Evolutionary conservation across 495 filamentous ascomycete species (phyloP).

Genomic region (Neurospora tetraspora): DNA sequence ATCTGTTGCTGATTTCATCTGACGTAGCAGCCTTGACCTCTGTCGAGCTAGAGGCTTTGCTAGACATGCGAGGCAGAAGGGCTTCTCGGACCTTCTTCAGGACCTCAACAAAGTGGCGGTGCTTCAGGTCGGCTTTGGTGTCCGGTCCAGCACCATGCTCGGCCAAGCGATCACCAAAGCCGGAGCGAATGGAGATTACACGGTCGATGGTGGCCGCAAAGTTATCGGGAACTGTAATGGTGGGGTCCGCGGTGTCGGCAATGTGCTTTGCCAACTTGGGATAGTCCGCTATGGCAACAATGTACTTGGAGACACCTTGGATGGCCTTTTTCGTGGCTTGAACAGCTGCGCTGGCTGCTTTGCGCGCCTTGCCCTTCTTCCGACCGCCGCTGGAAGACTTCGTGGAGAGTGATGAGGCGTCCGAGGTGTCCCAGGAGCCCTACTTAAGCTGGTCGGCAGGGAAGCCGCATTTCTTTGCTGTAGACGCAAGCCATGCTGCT

Average conservation of each 20-base stretch:
- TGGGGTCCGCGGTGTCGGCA: constrained; percentile 9
- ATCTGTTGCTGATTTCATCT: constrained; percentile 16
- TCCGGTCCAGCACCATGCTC: constrained; percentile 8
- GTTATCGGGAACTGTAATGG: constrained; percentile 14
- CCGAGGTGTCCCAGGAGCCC: not conserved
- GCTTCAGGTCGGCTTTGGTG: constrained; percentile 16
- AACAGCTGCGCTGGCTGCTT: constrained; percentile 6
- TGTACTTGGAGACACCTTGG: constrained; percentile 13
- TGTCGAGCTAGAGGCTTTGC: not conserved
- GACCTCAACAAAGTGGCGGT: constrained; percentile 26
- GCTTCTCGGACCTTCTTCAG: constrained; percentile 22
- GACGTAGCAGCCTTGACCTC: not conserved
- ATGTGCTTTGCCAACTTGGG: constrained; percentile 28
- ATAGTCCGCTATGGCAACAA: constrained; percentile 31
- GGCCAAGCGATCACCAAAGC: constrained; percentile 9
- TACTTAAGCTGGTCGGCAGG: constrained; percentile 7
- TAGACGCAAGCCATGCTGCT: constrained; percentile 40
- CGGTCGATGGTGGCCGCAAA: constrained; percentile 16
- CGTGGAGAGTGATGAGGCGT: not conserved
- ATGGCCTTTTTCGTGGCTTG: not conserved
- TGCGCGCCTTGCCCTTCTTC: constrained; percentile 26
- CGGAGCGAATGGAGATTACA: constrained; percentile 16
- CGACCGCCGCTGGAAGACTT: constrained; percentile 6
- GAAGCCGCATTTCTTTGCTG: constrained; percentile 31
- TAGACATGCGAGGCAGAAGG: constrained; percentile 16